A percentile compares a stretch with the other conserved stretches of the same genome.
Conservation (phyloP, 139 green algal species). For the Chlorella sorokiniana region DNA sequence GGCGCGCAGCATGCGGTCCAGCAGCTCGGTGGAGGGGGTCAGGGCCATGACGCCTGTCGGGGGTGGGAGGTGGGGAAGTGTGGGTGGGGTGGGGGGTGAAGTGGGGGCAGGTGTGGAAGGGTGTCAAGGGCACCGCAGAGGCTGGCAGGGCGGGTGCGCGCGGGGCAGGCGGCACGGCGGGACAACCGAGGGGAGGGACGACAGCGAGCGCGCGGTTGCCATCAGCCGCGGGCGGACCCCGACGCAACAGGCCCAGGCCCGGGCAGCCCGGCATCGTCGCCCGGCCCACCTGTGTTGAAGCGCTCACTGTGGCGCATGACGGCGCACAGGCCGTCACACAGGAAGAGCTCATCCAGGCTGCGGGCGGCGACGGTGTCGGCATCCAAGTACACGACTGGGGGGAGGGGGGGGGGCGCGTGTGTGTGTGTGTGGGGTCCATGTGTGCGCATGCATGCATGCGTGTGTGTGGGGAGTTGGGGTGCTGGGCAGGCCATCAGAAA, state of each 20-base stretch:
- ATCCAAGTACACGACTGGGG: slow-evolving; percentile 76
- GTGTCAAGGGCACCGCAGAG: too few relatives aligned
- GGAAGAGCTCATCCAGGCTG: slow-evolving; percentile 73
- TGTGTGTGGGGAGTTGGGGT: too few relatives aligned
- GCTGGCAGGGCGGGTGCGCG: too few relatives aligned
- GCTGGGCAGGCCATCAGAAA: too few relatives aligned
- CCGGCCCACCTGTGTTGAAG: slow-evolving; percentile 67
- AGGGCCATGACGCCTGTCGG: slow-evolving; percentile 71
- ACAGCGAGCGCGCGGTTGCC: neutral
- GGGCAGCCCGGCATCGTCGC: neutral
- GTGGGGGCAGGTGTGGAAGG: too few relatives aligned
- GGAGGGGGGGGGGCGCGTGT: too few relatives aligned
- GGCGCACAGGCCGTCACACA: slow-evolving; percentile 75
- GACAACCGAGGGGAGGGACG: neutral
- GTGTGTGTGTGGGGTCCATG: neutral
- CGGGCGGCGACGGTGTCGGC: slow-evolving; percentile 68
- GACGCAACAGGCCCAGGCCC: neutral
- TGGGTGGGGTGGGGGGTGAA: too few relatives aligned
- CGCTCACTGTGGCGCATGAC: slow-evolving; percentile 74
- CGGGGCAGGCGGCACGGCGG: too few relatives aligned
- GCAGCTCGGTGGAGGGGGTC: slow-evolving; percentile 48
- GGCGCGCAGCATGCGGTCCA: slow-evolving; percentile 70
- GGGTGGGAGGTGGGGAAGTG: too few relatives aligned
- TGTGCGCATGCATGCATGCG: neutral
- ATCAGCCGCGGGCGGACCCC: neutral